These are phyloP conservation scores for Volvox carteri DNA, from an alignment of 163 green algal species.

Conservation along the genomic window DNA sequence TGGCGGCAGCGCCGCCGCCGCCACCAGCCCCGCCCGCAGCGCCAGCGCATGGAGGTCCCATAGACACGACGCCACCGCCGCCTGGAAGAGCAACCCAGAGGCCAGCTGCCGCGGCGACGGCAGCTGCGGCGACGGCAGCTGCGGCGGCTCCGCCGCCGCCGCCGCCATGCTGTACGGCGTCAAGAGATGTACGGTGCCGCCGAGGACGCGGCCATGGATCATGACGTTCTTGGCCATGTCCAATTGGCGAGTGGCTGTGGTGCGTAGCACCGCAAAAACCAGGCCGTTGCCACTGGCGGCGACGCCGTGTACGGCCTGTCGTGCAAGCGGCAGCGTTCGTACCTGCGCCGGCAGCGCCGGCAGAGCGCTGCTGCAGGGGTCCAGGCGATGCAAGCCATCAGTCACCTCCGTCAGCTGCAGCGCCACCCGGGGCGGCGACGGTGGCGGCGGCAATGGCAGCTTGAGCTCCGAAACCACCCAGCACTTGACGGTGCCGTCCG, in stretches of 20 bases:
- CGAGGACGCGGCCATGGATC: conserved; percentile 15
- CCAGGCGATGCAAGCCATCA: conserved; percentile 25
- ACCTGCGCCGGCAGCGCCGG: conserved; percentile 13
- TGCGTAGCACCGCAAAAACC: conserved; percentile 30
- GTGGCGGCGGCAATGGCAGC: conserved; percentile 1
- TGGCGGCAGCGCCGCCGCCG: conserved; percentile 2
- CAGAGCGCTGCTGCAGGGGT: conserved; percentile 19
- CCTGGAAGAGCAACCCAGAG: conserved; percentile 35
- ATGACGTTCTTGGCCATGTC: conserved; percentile 27
- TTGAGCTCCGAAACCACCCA: conserved; percentile 22
- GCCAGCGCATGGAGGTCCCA: conserved; percentile 44
- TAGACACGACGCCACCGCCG: conserved; percentile 7
- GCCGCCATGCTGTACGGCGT: conserved; percentile 26
- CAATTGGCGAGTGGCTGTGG: not conserved
- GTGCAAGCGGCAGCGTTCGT: not conserved
- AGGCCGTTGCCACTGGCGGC: conserved; percentile 43
- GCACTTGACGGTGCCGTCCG: conserved; percentile 9
- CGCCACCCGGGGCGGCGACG: not conserved
- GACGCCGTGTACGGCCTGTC: conserved; percentile 17
- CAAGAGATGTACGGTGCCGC: conserved; percentile 22
- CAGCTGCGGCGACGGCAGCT: not conserved
- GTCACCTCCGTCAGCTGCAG: conserved; percentile 10
- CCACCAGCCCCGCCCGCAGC: conserved; percentile 13
- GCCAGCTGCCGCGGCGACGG: conserved; percentile 3
- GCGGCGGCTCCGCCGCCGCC: not conserved